Evolutionary conservation across 306 rosid genomes (phyloP).

Genomic region (Begonia fuchsioides): DNA sequence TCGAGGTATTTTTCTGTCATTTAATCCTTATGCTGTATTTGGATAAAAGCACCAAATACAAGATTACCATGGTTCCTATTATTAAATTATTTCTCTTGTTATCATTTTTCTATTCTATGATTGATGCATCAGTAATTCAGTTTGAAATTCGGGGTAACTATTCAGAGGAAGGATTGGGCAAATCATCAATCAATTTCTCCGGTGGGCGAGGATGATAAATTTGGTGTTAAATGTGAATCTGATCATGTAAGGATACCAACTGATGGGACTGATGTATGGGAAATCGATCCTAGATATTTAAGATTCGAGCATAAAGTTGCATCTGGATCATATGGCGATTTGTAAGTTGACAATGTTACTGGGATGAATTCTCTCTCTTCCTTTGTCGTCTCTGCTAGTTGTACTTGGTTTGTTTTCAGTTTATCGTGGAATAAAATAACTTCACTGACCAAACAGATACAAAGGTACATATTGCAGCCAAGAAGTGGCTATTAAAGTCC

Average conservation of each 20-base stretch:
- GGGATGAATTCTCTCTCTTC: neutral
- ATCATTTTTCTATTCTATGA: slow-evolving; percentile 1
- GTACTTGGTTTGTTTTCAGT: neutral
- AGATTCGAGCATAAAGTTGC: slow-evolving; percentile 68
- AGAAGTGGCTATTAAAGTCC: slow-evolving; percentile 93
- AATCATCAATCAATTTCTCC: slow-evolving; percentile 32
- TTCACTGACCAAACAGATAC: slow-evolving; percentile 35
- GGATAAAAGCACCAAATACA: neutral
- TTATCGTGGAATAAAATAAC: neutral
- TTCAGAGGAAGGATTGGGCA: slow-evolving; percentile 52
- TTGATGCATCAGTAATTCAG: slow-evolving; percentile 12
- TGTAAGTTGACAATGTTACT: slow-evolving; percentile 43
- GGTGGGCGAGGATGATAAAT: slow-evolving; percentile 30
- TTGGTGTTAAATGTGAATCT: slow-evolving; percentile 34
- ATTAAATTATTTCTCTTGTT: slow-evolving; percentile 1
- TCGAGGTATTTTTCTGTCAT: slow-evolving; percentile 43
- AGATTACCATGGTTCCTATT: neutral
- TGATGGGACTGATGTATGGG: slow-evolving; percentile 97
- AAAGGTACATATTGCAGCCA: slow-evolving; percentile 87
- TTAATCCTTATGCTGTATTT: slow-evolving; percentile 2
- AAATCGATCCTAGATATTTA: slow-evolving; percentile 70
- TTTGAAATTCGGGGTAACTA: slow-evolving; percentile 12
- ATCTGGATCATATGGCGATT: slow-evolving; percentile 85
- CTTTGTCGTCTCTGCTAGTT: neutral
- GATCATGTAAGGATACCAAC: slow-evolving; percentile 59